Base-by-base conservation (phyloP, 1,284 basidiomycete genomes). In the Irpex rosettiformis region DNA sequence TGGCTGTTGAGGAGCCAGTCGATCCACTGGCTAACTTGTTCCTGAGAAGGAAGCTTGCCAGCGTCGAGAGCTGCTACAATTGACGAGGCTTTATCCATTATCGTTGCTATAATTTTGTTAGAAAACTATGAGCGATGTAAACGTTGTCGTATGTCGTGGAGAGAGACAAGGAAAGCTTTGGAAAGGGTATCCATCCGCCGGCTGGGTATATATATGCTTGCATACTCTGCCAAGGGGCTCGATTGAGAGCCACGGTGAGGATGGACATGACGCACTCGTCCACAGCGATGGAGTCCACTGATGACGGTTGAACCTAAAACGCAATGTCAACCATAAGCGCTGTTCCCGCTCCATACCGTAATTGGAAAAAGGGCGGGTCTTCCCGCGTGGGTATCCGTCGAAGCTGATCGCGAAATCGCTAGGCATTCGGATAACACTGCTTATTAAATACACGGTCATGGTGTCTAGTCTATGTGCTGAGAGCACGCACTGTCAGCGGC, bases 61-160 rank as follows among this genome's bases (percentile, higher is more conserved):
- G 85, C 85, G 61, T 82, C 77, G 66, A 88, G 70, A 16, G 86
- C 86, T 54, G 84, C 86, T 56, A 84, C 65, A 21, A 87, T 65
- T 33, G 83, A 82, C 21, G 84, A 74, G 47, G 77, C 62, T 69
- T 81, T 82, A 61, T 88, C 82, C 85, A 88, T 88, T 48, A 33
- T 63, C 11, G 22, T 13, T 52, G 52, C 37, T 57, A 13, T 30
- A 30, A 52, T n/a, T 49, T 18, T 21, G 37, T 58, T 57, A 28
- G 18, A 49, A 37, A 48, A 16, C 48, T 27, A 42, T 55, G 5
- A 48, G 47, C 21, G 27, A 51, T 25, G 21, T 27, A 27, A 13
- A 22, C 10, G 48, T 51, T 25, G 8, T 7, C 18, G 48, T 8
- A 2, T 10, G 48, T 25, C 48, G 48, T 51, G 7, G 18, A 21